These are phyloP conservation scores for sunflower (Helianthus annuus) DNA, from an alignment of 129 eudicot species.

Conservation along the genomic window HanXRQr2.0-SUNRISE NC_035436.2:72533663-72534162, in stretches of 20 bases:
- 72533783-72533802: too few relatives aligned
- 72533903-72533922: constrained; percentile 66
- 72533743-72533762: too few relatives aligned
- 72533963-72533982: background rate
- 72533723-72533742: too few relatives aligned
- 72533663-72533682: too few relatives aligned
- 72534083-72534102: background rate
- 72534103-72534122: background rate
- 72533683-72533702: too few relatives aligned
- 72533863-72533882: constrained; percentile 99
- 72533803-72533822: background rate
- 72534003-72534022: background rate
- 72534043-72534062: background rate
- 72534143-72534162: background rate
- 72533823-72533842: constrained; percentile 42
- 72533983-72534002: background rate
- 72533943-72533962: constrained; percentile 34
- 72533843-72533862: constrained; percentile 69
- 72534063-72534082: background rate
- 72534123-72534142: background rate
- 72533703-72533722: too few relatives aligned
- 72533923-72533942: constrained; percentile 68
- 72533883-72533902: constrained; percentile 88
- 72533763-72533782: too few relatives aligned
- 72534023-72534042: background rate